Base-by-base conservation (phyloP, 257 asterid species). In the Petunia axillaris region DNA sequence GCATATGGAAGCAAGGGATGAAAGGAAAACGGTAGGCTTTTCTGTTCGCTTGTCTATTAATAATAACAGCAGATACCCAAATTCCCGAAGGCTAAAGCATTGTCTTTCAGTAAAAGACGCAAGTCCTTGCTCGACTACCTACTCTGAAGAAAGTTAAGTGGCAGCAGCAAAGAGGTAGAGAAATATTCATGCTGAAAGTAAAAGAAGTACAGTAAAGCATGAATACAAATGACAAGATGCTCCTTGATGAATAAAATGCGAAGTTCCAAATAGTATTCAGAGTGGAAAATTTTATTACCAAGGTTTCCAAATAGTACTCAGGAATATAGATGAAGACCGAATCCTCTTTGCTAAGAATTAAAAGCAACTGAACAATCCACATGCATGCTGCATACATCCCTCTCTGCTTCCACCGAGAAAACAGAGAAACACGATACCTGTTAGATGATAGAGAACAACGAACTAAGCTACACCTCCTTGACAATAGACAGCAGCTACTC, bases 331-430 rank as follows among this genome's bases (percentile, higher is more conserved):
- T 66, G 85, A 95, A 95, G 83, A 92, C 75, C 0, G 91, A 84
- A 65, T 93, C 97, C 85, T 85, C 82, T 90, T 89, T 92, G 95
- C 99, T 95, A 84, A 93, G 90, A 85, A 90, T 90, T 38, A 95
- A 87, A 86, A 95, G 96, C 83, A 95, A 85, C 79, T 95, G 99
- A 53, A 92, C 98, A 80, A 92, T 88, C 98, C 98, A 95, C 96
- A 93, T 88, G 93, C 99, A 95, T 3, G 92, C 67, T 5, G 97
- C 98, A 65, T 93, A 95, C 92, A 93, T 89, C 78, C 98, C 99
- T 88, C 98, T 92, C 88, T 91, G 99, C 89, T 93, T 95, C 98
- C 98, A 95, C 79, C 90, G 93, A 71, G 97, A 90, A 82, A 91
- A 90, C 77, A 95, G 92, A 75, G 97, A 92, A 44, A 89, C 84